Evolutionary conservation across 2,329 filamentous ascomycete species (phyloP), one percentile per base, ranked within the genome.

Genomic region (Trichoderma sp.): DNA sequence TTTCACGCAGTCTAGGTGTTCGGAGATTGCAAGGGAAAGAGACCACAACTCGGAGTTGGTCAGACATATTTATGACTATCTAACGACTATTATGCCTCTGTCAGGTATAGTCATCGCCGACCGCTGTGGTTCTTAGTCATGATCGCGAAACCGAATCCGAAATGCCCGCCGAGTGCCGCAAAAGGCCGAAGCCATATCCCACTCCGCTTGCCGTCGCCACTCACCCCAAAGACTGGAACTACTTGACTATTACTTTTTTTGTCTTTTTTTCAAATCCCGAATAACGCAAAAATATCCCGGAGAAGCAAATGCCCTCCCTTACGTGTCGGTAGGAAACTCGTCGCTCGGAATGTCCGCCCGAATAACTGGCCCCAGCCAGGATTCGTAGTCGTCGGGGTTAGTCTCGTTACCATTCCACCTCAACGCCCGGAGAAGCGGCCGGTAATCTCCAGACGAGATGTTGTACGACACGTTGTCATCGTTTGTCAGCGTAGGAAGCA

Each of bases 381-480:
- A 71, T 15, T 71, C 26, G 34, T 47, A 66, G 34, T 71, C 50
- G 6, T 58, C 68, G n/a, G 68, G 50, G 17, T 63, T 71, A 5
- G 68, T 17, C 15, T 65, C 68, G 4, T 65, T 26, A 30, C 61
- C 62, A 12, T 58, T 50, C 23, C 53, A 71, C 7, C 23, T 50
- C 32, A 65, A 15, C 6, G 55, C 59, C 4, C 68, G 68, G 26
- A 71, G 15, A 17, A 71, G 68, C 20, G 50, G 61, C 39, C 68
- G 68, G n/a, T 65, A 65, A 30, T 64, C 68, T 3, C 68, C 68
- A 26, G 68, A 65, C 23, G 36, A 26, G 28, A 71, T 47, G 50
- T 57, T 50, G 26, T 26, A 36, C n/a, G 50, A 23, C 12, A 32
- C 39, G n/a, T 58, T 53, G 23, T 65, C 23, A 28, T 71, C 68